Conservation (phyloP, 768 basidiomycete genomes). For the Lactarius deliciosus region DNA sequence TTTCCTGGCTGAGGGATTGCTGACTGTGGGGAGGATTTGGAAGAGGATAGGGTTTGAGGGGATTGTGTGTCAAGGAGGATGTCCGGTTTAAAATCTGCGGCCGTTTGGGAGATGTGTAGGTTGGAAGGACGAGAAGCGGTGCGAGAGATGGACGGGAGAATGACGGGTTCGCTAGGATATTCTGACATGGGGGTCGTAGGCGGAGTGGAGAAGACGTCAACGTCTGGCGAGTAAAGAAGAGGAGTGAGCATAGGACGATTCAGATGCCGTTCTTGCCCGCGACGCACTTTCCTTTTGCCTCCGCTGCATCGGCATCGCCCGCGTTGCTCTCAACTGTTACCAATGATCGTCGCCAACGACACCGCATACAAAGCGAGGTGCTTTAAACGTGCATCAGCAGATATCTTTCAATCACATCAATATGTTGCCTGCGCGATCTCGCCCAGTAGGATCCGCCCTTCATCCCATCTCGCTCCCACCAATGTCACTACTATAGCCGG, state of each 20-base stretch:
- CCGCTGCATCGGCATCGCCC: neutral
- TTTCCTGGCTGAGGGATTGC: neutral
- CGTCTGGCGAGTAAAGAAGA: slow-evolving; percentile 33
- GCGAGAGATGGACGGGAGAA: slow-evolving; percentile 44
- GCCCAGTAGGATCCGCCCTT: neutral
- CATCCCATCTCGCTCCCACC: neutral
- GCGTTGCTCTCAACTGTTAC: neutral
- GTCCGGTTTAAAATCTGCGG: slow-evolving; percentile 38
- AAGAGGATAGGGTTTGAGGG: slow-evolving; percentile 30
- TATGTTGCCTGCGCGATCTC: slow-evolving; percentile 5
- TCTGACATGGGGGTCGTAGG: slow-evolving; percentile 41
- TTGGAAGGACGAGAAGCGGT: slow-evolving; percentile 38
- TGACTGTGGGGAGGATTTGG: neutral
- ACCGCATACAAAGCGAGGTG: neutral
- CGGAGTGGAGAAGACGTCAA: slow-evolving; percentile 46
- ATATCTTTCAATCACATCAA: slow-evolving; percentile 30
- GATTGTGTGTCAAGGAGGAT: slow-evolving; percentile 40
- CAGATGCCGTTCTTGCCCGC: neutral
- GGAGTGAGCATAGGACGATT: slow-evolving; percentile 12
- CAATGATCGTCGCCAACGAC: neutral
- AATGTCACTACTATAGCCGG: slow-evolving; percentile 28
- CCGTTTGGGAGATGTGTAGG: slow-evolving; percentile 37
- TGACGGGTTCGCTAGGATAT: slow-evolving; percentile 26
- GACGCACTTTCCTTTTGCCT: neutral
- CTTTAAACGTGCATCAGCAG: no score